phyloP scores from a whole-genome alignment of 306 rosid genomes.

The Cajanus cajan region DNA sequence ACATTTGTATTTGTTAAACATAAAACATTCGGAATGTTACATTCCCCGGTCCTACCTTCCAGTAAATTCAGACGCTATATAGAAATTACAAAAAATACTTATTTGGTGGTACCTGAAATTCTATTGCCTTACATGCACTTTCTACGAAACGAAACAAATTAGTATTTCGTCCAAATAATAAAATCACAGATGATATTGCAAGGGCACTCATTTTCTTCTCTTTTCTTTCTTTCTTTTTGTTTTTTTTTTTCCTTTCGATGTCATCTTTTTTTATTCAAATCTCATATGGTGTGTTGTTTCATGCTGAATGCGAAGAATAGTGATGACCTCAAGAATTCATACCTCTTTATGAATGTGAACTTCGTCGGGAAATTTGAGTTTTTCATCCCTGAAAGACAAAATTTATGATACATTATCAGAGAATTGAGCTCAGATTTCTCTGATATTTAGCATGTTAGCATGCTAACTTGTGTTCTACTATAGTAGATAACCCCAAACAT shows the following conservation, averaged over 20 bases:
- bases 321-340: slow-evolving; percentile 28
- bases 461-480: slow-evolving; percentile 9
- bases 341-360: slow-evolving; percentile 83
- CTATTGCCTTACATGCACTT: background rate
- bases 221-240: background rate
- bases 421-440: slow-evolving; percentile 12
- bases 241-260: too few species aligned
- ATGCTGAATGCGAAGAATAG: background rate
- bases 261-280: background rate
- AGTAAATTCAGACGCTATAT: background rate
- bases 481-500: background rate
- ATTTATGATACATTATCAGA: background rate
- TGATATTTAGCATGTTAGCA: slow-evolving; percentile 2
- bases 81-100: background rate
- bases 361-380: slow-evolving; percentile 70
- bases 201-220: background rate
- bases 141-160: too few species aligned
- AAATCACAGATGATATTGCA: background rate
- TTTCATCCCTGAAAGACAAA: slow-evolving; percentile 75
- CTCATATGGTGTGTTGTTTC: slow-evolving; percentile 7
- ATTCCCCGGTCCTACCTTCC: background rate
- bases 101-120: background rate
- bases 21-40: too few species aligned
- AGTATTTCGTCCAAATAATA: too few species aligned
- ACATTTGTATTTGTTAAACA: background rate